Evolutionary conservation across 176 grass and related monocot species (phyloP).

Genomic region (Guadua angustifolia): DNA sequence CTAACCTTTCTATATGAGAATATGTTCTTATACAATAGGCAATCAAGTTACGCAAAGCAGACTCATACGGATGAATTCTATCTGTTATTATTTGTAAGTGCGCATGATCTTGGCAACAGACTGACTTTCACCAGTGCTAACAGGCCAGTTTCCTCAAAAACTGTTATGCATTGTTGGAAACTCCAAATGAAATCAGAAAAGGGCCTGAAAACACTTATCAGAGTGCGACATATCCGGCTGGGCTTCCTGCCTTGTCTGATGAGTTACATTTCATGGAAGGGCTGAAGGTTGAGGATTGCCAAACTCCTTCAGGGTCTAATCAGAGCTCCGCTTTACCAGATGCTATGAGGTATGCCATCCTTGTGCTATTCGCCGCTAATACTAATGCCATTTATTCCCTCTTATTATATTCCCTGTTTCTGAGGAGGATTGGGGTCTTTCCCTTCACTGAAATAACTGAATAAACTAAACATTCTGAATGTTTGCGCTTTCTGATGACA

Average conservation of each 20-base stretch:
- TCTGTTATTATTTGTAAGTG: background rate
- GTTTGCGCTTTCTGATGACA: background rate
- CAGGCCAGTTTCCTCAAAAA: conserved; percentile 42
- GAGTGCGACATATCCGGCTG: conserved; percentile 7
- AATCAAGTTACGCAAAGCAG: background rate
- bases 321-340: conserved; percentile 47
- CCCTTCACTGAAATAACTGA: background rate
- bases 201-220: conserved; percentile 13
- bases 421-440: conserved; percentile 13
- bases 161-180: conserved; percentile 32
- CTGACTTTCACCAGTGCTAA: conserved; percentile 35
- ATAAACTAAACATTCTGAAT: conserved; percentile 3
- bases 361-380: conserved; percentile 20
- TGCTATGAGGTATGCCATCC: conserved; percentile 41
- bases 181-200: conserved; percentile 46
- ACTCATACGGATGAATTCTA: background rate
- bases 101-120: background rate
- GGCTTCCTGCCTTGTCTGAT: conserved; percentile 19
- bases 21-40: background rate
- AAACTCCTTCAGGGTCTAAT: conserved; percentile 42
- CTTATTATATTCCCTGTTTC: conserved; percentile 16
- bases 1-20: background rate
- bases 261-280: conserved; percentile 25
- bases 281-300: conserved; percentile 26
- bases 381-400: background rate